Evolutionary conservation across 345 rosid genomes (phyloP), one percentile per base, ranked within the genome.

Genomic region (Laguncularia racemosa): DNA sequence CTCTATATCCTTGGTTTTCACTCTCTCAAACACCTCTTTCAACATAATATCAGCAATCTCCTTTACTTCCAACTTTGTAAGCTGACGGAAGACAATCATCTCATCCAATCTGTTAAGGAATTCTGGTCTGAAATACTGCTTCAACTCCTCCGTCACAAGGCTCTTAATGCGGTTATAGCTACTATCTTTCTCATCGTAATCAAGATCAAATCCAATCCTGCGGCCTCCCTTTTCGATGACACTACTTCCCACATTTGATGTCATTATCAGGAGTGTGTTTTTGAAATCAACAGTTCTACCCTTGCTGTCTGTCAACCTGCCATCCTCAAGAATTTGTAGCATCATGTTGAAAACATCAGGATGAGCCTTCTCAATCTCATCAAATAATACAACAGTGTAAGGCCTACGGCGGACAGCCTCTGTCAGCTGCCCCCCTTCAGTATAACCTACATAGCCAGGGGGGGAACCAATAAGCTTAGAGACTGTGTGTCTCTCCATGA

Each of bases 361-460:
- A 46, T 86, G 89, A 6, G 89, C 85, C 63, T 83, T 86, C 17
- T 83, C 89, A 0, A 86, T 81, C 74, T 83, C 93, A 49, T 86
- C 89, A 13, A 86, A 83, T 14, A 81, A 75, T 4, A 81, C 73
- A 0, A 81, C 73, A 0, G 79, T 70, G 62, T 75, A 73, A 47
- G 87, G 85, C 7, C 78, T 76, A 15, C 80, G 84, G 1, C 87
- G 55, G 17, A 83, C 81, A 2, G 81, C 82, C 65, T 83, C 87
- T 2, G 83, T 86, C 51, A 83, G 61, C 66, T 79, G 89, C 13
- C 87, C 93, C 50, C 89, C 83, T n/a, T 81, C 81, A 0, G 76
- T 69, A 56, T 76, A 71, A 2, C 93, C 89, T 0, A 78, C 73
- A 12, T 81, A 83, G n/a, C 81, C 86, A 13, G 86, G 93, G 10